Evolutionary conservation across 2,329 filamentous ascomycete species (phyloP), one percentile per base, ranked within the genome.

Genomic region (Chrysoporthe cubensis): DNA sequence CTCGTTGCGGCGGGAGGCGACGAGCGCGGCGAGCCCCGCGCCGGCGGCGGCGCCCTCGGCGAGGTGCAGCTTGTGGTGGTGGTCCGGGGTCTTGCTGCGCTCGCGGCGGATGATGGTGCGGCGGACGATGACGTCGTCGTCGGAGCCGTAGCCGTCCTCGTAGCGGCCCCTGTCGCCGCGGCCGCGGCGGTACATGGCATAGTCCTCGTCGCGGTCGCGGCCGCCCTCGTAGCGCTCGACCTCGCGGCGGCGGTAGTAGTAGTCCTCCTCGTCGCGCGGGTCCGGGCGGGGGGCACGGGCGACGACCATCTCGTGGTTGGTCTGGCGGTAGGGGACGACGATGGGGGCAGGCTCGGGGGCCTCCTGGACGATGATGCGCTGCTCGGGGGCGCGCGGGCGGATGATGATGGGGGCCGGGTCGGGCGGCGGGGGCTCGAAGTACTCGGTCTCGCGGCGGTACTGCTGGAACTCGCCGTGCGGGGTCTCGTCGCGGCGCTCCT

Each of bases 21-120:
- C 76, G 2, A 90, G 77, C n/a, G 88, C 88, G 13, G 85, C 84
- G 8, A 88, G 77, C 61, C 88, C 88, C 21, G 88, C 88, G 18
- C 87, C 88, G 40, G 88, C 88, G 18, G 90, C 80, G 11, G 87
- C 88, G n/a, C 88, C 88, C 73, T 89, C 87, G 32, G 88, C 88
- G 5, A 90, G 76, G 71, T 89, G 85, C 54, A 85, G 84, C 75
- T 83, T 88, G 71, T 86, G 85, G 71, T 87, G 83, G 62, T 82
- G 78, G 52, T 81, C 81, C 4, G 81, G 78, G 71, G 83, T 84
- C 14, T 79, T 78, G 70, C 85, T 87, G 56, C 83, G 80, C 21
- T 86, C 84, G 26, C 83, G 82, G 21, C 80, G 83, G 44, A 86
- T 78, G 54, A 85, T 75, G 60, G 69, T 87, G 80, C 82, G 72